A percentile compares a stretch with the other conserved stretches of the same genome.
phyloP scores from a whole-genome alignment of 2,329 filamentous ascomycete species.

The Mycosphaerella arachidis region DNA sequence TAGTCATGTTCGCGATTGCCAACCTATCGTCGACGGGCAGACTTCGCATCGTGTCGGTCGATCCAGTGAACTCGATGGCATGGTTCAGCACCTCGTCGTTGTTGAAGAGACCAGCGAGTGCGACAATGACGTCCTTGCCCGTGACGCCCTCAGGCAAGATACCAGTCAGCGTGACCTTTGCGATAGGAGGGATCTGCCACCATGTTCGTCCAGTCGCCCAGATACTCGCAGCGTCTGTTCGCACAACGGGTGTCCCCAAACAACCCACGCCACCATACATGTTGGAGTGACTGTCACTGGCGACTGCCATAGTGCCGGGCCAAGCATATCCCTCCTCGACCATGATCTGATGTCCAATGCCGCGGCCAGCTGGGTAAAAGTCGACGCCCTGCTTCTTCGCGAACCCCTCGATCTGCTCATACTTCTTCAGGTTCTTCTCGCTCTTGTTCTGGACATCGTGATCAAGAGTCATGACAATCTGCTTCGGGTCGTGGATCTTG shows the following conservation, averaged over 20 bases:
- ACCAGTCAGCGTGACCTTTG: conserved; percentile 73
- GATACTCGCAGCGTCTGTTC: conserved; percentile 81
- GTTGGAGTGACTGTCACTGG: conserved; percentile 72
- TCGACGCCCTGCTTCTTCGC: conserved; percentile 70
- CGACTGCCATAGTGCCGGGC: conserved; percentile 80
- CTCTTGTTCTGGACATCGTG: conserved; percentile 85
- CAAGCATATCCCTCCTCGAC: conserved; percentile 79
- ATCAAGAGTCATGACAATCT: conserved; percentile 79
- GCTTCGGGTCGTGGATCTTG: conserved; percentile 63
- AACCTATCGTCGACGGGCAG: conserved; percentile 69
- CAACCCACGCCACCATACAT: conserved; percentile 78
- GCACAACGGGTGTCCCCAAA: conserved; percentile 74
- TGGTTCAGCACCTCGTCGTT: conserved; percentile 88
- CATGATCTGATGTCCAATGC: conserved; percentile 91
- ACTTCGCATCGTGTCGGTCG: conserved; percentile 68
- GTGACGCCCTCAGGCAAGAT: conserved; percentile 72
- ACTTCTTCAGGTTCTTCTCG: conserved; percentile 77
- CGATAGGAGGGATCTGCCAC: conserved; percentile 84
- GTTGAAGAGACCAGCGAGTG: conserved; percentile 80
- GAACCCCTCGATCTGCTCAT: conserved; percentile 75
- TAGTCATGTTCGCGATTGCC: conserved; percentile 76
- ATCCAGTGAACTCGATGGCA: conserved; percentile 79
- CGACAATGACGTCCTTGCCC: conserved; percentile 91
- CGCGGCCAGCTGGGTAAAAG: conserved; percentile 71
- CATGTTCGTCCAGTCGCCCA: conserved; percentile 80